phyloP scores from a whole-genome alignment of 2,329 filamentous ascomycete genomes.

The Trichoderma simmonsii region DNA sequence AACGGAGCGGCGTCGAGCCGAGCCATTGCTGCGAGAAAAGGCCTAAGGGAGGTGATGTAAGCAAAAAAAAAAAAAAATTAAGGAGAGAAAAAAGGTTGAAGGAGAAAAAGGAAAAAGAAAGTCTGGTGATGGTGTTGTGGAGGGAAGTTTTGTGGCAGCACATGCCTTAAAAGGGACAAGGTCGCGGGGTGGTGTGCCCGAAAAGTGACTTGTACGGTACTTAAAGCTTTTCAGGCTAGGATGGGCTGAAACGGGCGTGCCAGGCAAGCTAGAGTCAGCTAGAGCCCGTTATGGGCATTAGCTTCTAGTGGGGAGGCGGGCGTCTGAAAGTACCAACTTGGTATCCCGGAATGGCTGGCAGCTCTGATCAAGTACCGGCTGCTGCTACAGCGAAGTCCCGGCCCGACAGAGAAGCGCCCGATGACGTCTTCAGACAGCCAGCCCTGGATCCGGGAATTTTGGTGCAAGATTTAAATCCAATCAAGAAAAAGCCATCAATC shows the following conservation, averaged over 20 bases:
- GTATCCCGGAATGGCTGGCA: background rate
- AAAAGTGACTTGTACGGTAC: background rate
- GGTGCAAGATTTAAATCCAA: background rate
- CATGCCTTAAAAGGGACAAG: background rate
- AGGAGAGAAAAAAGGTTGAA: background rate
- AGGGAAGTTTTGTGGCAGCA: background rate
- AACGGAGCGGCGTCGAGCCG: slow-evolving; percentile 9
- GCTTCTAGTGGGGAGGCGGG: background rate
- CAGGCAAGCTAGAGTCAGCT: background rate
- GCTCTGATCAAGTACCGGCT: background rate
- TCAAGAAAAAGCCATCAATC: background rate
- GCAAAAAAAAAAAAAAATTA: background rate
- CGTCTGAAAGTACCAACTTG: background rate
- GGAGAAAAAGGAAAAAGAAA: background rate
- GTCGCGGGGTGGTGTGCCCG: background rate
- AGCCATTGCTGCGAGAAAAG: slow-evolving; percentile 3
- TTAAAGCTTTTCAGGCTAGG: background rate
- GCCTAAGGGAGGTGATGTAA: background rate
- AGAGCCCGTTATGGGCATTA: background rate
- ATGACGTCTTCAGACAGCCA: background rate
- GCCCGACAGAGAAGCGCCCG: background rate
- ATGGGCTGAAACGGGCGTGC: background rate
- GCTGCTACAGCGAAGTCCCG: background rate
- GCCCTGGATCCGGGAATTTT: background rate
- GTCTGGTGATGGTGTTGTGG: background rate